These are phyloP conservation scores for Austroboletus novae-zelandiae DNA, from an alignment of 1,284 basidiomycete species.

Conservation along the genomic window DNA sequence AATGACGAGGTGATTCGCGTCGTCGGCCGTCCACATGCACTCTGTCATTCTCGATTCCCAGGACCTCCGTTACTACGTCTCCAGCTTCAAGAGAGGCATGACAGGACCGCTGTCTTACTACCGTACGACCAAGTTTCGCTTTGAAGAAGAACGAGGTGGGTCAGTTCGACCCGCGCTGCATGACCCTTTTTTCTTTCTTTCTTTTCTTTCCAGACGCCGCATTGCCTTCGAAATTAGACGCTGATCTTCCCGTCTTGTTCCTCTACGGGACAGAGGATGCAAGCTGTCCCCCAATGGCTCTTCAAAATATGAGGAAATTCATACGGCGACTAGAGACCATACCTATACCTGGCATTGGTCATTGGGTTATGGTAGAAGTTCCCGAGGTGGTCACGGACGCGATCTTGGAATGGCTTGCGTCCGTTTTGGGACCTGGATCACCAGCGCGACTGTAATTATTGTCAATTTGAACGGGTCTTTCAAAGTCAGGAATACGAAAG, in stretches of 20 bases:
- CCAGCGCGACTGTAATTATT: not conserved
- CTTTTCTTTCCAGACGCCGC: constrained; percentile 18
- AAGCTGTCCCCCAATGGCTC: constrained; percentile 37
- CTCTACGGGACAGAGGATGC: constrained; percentile 57
- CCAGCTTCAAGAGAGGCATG: constrained; percentile 52
- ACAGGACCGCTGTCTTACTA: constrained; percentile 70
- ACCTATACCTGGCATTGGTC: constrained; percentile 51
- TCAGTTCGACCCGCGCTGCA: not conserved
- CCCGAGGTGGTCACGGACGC: constrained; percentile 47
- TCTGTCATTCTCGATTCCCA: constrained; percentile 22
- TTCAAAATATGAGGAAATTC: constrained; percentile 45
- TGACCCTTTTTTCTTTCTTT: not conserved
- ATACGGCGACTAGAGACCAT: constrained; percentile 49
- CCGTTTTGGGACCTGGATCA: not conserved
- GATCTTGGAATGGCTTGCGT: constrained; percentile 48
- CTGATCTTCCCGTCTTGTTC: constrained; percentile 56
- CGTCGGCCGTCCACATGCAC: not conserved
- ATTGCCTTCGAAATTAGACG: constrained; percentile 43
- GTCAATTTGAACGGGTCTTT: too few species aligned
- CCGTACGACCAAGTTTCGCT: constrained; percentile 52
- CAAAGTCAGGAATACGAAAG: too few species aligned
- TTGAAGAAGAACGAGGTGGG: constrained; percentile 62
- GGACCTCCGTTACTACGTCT: constrained; percentile 53
- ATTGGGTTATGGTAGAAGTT: constrained; percentile 67
- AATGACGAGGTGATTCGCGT: constrained; percentile 15